Evolutionary conservation across 176 grass and related monocot genomes (phyloP).

Genomic region (Panicum miliaceum): DNA sequence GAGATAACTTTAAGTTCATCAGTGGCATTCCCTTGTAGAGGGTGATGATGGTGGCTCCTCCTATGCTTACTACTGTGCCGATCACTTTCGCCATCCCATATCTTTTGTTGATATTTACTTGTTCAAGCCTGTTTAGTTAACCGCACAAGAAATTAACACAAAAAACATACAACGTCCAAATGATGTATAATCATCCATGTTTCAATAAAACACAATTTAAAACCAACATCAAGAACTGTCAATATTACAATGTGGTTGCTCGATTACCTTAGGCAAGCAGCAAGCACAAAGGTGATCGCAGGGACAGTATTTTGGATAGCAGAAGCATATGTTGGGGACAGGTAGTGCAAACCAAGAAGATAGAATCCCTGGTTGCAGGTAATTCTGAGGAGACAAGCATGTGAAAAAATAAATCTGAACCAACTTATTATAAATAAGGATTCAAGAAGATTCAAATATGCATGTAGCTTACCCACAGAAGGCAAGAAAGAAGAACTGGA

Average conservation of each 20-base stretch:
- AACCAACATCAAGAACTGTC: background rate
- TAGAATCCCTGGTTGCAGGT: constrained; percentile 76
- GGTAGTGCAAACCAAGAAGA: constrained; percentile 59
- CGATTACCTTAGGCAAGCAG: constrained; percentile 57
- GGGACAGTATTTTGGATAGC: constrained; percentile 71
- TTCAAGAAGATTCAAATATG: background rate
- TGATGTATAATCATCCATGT: background rate
- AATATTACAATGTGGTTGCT: background rate
- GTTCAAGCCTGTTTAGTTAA: constrained; percentile 56
- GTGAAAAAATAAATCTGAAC: background rate
- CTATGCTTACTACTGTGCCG: constrained; percentile 66
- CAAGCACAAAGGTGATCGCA: constrained; percentile 65
- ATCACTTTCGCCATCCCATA: constrained; percentile 71
- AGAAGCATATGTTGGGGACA: constrained; percentile 86
- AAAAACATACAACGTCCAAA: background rate
- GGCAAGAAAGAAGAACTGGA: constrained; percentile 72
- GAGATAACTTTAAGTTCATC: constrained; percentile 43
- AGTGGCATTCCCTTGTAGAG: constrained; percentile 72
- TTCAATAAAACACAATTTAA: background rate
- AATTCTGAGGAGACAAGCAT: constrained; percentile 46
- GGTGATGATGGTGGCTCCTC: constrained; percentile 71
- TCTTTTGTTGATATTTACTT: constrained; percentile 57
- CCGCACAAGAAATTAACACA: background rate
- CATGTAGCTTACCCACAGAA: constrained; percentile 52
- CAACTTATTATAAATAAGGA: background rate